Conservation (phyloP, 805 yeast species). For the Cyberlindnera lachancei region DNA sequence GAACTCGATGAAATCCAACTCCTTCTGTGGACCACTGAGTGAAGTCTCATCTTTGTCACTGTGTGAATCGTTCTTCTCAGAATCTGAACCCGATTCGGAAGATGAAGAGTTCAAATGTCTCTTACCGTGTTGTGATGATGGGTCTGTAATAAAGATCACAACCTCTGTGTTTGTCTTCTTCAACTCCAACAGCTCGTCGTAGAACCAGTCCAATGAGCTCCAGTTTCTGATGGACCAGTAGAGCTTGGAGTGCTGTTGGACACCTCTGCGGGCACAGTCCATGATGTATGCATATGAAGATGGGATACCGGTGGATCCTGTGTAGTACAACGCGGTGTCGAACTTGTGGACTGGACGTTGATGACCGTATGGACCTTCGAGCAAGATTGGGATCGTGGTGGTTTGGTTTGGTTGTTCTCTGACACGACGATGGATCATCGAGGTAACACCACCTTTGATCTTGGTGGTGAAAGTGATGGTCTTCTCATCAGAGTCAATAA, state of each 20-base stretch:
- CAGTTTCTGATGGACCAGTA: constrained; percentile 60
- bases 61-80: constrained; percentile 3
- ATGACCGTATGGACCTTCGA: constrained; percentile 65
- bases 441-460: constrained; percentile 47
- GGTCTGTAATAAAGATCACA: constrained; percentile 17
- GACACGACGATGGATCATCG: constrained; percentile 22
- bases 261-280: constrained; percentile 15
- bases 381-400: constrained; percentile 26
- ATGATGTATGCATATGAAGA: constrained; percentile 38
- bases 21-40: constrained; percentile 7
- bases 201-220: constrained; percentile 44
- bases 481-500: constrained; percentile 34
- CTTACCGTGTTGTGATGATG: constrained; percentile 10
- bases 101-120: constrained; percentile 5
- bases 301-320: constrained; percentile 49
- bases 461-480: constrained; percentile 39
- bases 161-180: constrained; percentile 10
- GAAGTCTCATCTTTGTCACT: background rate
- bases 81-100: constrained; percentile 4
- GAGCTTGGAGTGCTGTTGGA: constrained; percentile 34
- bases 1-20: constrained; percentile 28
- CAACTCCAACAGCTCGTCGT: constrained; percentile 33
- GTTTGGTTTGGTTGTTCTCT: constrained; percentile 20
- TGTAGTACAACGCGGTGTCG: constrained; percentile 34
- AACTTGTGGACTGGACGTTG: constrained; percentile 28